Evolutionary conservation across 2,329 filamentous ascomycete genomes (phyloP).

Genomic region (Fusarium luffae): DNA sequence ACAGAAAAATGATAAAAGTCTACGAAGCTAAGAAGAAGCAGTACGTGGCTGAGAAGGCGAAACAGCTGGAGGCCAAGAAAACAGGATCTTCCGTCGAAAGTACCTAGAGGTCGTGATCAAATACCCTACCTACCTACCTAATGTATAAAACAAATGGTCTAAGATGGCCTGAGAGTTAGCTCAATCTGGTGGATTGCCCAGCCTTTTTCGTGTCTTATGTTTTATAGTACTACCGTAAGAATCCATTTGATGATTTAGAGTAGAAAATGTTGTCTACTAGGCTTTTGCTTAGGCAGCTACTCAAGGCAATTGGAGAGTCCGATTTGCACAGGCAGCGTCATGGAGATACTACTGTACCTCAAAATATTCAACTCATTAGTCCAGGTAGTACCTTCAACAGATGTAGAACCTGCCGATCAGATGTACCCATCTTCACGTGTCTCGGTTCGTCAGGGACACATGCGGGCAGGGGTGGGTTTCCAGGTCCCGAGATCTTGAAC

Average conservation of each 20-base stretch:
- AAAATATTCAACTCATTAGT: background rate
- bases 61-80: background rate
- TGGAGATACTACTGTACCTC: background rate
- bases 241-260: background rate
- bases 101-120: background rate
- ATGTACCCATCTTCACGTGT: conserved; percentile 19
- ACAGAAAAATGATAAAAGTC: conserved; percentile 71
- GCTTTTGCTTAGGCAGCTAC: background rate
- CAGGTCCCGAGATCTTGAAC: conserved; percentile 14
- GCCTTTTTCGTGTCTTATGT: background rate
- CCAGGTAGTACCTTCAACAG: background rate
- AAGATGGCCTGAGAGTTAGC: background rate
- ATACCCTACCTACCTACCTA: background rate
- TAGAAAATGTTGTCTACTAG: background rate
- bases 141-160: background rate
- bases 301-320: background rate
- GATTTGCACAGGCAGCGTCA: background rate
- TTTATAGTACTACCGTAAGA: background rate
- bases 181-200: background rate
- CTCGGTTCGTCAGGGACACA: conserved; percentile 15
- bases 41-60: conserved; percentile 49
- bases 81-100: background rate
- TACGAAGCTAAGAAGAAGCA: conserved; percentile 62
- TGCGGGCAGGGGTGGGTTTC: conserved; percentile 2
- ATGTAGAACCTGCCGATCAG: background rate